phyloP scores from a whole-genome alignment of 768 basidiomycete species.

The Lanmaoa pseudosensibilis region DNA sequence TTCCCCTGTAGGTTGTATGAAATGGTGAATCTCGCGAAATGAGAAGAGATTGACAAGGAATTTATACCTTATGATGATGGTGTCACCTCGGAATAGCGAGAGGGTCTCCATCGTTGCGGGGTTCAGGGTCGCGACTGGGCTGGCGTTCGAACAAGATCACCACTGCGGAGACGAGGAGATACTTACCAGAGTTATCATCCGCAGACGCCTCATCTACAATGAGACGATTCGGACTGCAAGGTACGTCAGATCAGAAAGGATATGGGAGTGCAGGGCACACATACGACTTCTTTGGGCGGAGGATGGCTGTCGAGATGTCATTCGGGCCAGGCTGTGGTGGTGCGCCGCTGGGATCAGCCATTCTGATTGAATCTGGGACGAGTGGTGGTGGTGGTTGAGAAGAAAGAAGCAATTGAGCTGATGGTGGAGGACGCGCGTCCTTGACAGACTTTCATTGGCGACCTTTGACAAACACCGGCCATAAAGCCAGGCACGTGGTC shows the following conservation, averaged over 20 bases:
- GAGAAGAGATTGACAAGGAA: background rate
- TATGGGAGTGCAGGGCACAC: conserved; percentile 34
- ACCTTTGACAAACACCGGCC: conserved; percentile 8
- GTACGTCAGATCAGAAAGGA: conserved; percentile 17
- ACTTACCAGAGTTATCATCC: conserved; percentile 93
- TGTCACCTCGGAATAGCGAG: conserved; percentile 94
- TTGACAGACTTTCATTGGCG: background rate
- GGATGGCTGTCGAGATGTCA: conserved; percentile 91
- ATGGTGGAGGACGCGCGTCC: conserved; percentile 34
- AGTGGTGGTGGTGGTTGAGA: conserved; percentile 9
- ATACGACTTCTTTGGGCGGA: conserved; percentile 97
- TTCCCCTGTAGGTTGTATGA: conserved; percentile 58
- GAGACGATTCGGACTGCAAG: conserved; percentile 86
- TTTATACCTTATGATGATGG: conserved; percentile 86
- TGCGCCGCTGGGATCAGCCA: conserved; percentile 85
- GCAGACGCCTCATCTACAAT: conserved; percentile 92
- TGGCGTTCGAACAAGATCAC: conserved; percentile 17
- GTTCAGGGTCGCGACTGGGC: conserved; percentile 86
- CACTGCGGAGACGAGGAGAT: background rate
- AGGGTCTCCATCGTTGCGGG: conserved; percentile 96
- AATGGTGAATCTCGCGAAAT: background rate
- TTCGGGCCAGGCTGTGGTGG: conserved; percentile 82
- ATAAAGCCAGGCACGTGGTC: conserved; percentile 4
- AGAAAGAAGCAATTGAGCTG: conserved; percentile 9
- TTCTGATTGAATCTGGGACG: conserved; percentile 20